Base-by-base conservation (phyloP, 192 early-diverging fungal species). In the Coemansia sp. region DNA sequence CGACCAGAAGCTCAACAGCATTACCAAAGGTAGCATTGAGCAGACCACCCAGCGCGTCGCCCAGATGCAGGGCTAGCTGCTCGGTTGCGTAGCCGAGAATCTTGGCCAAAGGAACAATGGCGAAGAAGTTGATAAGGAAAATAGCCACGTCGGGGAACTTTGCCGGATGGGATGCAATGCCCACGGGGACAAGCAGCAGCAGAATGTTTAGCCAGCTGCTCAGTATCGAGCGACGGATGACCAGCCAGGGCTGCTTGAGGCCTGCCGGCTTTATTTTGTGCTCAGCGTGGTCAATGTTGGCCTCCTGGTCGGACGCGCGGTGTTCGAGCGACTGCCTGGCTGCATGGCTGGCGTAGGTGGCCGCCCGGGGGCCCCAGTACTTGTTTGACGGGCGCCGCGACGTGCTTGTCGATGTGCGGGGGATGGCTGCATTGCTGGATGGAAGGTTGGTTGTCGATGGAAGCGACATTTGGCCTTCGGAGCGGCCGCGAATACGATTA, bases 21-120 rank as follows among this genome's bases (percentile, higher is more conserved):
- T 96, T 98, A 27, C 94, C 92, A 78, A 85, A 80, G 9, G 82
- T 82, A 0, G 82, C 84, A 64, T 93, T 93, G 46, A 98, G 67
- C 13, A 98, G 81, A 17, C 89, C 93, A 42, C 93, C 95, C 39
- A 95, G 78, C 34, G 85, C 73, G 37, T 83, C 81, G 58, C 85
- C 83, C 34, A 81, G 55, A 24, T 77, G 61, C 69, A 82, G 64
- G 0, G 81, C 80, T 56, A 91, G 49, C 60, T 94, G 86, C 49
- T 94, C 91, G 21, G 92, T 94, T 12, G 87, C 84, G 49, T 86
- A 73, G 46, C 83, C 86, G 7, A 90, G 78, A 47, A 87, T 67
- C 61, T 95, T 93, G 22, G 96, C 94, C 40, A 98, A 73, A 22
- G 93, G 92, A 21, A 98, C 71, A 43, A 96, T 92, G 7, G 91